These are phyloP conservation scores for Colletotrichum theobromicola DNA, from an alignment of 2,329 filamentous ascomycete genomes.

Conservation along the genomic window DNA sequence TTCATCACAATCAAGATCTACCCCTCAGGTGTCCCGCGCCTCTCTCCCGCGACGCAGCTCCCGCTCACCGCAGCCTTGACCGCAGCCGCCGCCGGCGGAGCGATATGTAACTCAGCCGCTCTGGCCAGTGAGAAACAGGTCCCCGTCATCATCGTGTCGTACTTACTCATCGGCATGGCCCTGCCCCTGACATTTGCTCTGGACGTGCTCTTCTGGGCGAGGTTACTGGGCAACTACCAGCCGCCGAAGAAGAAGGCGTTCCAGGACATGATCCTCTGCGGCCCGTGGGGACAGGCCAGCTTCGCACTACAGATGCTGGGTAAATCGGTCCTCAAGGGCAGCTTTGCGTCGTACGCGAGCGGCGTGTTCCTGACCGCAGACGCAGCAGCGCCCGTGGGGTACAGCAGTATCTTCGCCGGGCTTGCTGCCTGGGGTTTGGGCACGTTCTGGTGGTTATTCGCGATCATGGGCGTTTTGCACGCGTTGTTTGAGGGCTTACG, in stretches of 20 bases:
- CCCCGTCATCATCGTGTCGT: constrained; percentile 44
- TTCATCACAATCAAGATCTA: constrained; percentile 40
- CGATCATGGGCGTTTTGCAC: constrained; percentile 33
- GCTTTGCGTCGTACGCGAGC: constrained; percentile 36
- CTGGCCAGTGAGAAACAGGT: constrained; percentile 34
- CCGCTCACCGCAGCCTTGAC: constrained; percentile 44
- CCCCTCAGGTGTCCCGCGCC: constrained; percentile 34
- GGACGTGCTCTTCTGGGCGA: constrained; percentile 35
- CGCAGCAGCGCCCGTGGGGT: constrained; percentile 34
- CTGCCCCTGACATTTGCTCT: constrained; percentile 35
- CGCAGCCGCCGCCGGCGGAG: constrained; percentile 40
- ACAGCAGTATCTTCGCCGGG: constrained; percentile 39
- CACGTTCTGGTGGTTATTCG: constrained; percentile 47
- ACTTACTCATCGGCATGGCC: constrained; percentile 40
- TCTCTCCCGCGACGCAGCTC: constrained; percentile 39
- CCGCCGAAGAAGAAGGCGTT: constrained; percentile 27
- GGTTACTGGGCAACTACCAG: constrained; percentile 29
- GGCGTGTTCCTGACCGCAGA: constrained; percentile 33
- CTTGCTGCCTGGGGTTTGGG: constrained; percentile 43
- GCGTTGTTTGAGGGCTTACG: constrained; percentile 24
- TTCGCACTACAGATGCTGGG: constrained; percentile 44
- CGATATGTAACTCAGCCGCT: constrained; percentile 34
- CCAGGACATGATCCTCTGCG: constrained; percentile 44
- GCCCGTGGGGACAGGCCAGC: constrained; percentile 41
- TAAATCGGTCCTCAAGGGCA: constrained; percentile 28